Percentiles rank a stretch among this genome's conserved stretches.
These are phyloP conservation scores for Anthoceros angustus DNA, from an alignment of 225 moss, liverwort and hornwort species.

Conservation along the genomic window DNA sequence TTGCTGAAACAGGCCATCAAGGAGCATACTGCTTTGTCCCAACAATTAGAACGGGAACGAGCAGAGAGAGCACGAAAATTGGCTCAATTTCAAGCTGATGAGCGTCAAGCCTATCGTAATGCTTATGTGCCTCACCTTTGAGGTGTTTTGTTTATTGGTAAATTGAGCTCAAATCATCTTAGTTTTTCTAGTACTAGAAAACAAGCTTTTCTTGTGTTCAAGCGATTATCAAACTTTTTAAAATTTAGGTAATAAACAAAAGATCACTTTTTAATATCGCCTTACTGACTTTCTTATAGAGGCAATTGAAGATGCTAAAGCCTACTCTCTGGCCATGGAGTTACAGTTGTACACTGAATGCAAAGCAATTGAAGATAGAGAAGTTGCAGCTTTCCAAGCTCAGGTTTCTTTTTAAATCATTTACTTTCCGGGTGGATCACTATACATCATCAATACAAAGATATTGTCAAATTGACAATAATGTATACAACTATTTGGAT, in stretches of 20 bases:
- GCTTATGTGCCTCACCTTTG: neutral
- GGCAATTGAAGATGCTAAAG: conserved; percentile 32
- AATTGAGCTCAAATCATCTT: neutral
- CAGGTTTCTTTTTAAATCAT: conserved; percentile 16
- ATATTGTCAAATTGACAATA: neutral
- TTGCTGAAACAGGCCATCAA: conserved; percentile 21
- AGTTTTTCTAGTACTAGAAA: too few species aligned
- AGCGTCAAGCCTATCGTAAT: conserved; percentile 39
- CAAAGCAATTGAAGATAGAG: conserved; percentile 32
- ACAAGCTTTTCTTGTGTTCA: neutral
- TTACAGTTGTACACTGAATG: conserved; percentile 27
- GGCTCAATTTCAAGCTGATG: conserved; percentile 28
- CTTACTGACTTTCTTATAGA: conserved; percentile 9
- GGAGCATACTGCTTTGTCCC: conserved; percentile 15
- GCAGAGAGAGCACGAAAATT: conserved; percentile 15
- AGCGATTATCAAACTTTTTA: neutral
- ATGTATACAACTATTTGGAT: neutral
- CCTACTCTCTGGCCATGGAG: conserved; percentile 36
- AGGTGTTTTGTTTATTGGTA: conserved; percentile 1
- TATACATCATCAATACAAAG: neutral
- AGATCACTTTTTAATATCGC: neutral
- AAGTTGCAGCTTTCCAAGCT: conserved; percentile 13
- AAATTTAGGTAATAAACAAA: neutral
- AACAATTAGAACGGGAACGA: conserved; percentile 24
- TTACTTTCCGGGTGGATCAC: neutral